Base-by-base conservation (phyloP, 2,329 filamentous ascomycete species). In the Zasmidium angulare region DNA sequence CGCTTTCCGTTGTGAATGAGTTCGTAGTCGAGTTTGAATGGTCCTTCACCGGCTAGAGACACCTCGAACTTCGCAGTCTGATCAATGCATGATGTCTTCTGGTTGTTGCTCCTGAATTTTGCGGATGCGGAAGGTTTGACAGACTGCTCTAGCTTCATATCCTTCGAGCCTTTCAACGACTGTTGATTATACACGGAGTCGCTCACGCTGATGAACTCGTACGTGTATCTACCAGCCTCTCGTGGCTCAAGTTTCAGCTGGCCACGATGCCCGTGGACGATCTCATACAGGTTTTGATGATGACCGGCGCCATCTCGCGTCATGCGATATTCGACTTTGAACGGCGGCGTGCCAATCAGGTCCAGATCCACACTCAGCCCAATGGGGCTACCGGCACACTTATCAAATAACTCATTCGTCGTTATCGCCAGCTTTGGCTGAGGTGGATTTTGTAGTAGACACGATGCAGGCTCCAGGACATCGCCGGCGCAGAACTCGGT, bases 111-210 rank as follows among this genome's bases (percentile, higher is more conserved):
- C 56, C 92, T 81, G 62, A 88, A 86, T 29, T 78, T 77, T 22
- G 93, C 93, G 10, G 89, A 90, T 6, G 95, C 93, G 2, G 93
- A 90, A 10, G 95, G 95, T 75, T 96, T 96, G 66, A 99, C 93
- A 68, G 91, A 88, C 75, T 98, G 93, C 74, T 96, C 89, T 46
- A 98, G 78, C n/a, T n/a, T n/a, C n/a, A n/a, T n/a, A n/a, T n/a
- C n/a, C n/a, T n/a, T 19, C 53, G 58, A 10, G 52, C 83, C 81
- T 12, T 83, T 77, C 21, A 96, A 76, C 23, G 81, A 79, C 53
- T 88, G 82, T 1, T 82, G 82, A 29, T 82, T 83, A 76, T 99
- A 99, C 29, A 98, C 88, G 49, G 83, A 81, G 74, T 99, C 96
- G 63, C 87, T 86, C 58, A 99, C 87, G 46, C 86, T 86, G 63